Evolutionary conservation across 2,329 filamentous ascomycete genomes (phyloP).

Genomic region (Hypoxylon sp.): DNA sequence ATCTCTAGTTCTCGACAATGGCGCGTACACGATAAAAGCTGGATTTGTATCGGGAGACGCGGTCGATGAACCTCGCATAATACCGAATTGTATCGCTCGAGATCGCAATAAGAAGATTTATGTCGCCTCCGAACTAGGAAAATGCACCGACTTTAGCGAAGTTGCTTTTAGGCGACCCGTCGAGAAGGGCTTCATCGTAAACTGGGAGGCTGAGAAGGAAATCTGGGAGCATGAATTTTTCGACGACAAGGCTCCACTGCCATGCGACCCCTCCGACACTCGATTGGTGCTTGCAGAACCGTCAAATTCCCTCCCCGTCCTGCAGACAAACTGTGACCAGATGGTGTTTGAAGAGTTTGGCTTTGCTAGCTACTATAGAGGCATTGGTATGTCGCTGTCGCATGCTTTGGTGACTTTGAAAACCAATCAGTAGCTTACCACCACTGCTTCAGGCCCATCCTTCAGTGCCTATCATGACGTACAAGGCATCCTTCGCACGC

Average conservation of each 20-base stretch:
- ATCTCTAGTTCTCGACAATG: slow-evolving; percentile 94
- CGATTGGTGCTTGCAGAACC: slow-evolving; percentile 88
- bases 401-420: neutral
- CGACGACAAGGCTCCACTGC: slow-evolving; percentile 73
- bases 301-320: slow-evolving; percentile 81
- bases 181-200: slow-evolving; percentile 94
- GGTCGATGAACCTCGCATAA: slow-evolving; percentile 71
- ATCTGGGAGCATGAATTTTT: slow-evolving; percentile 95
- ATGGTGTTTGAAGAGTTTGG: slow-evolving; percentile 98
- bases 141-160: slow-evolving; percentile 90
- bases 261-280: slow-evolving; percentile 83
- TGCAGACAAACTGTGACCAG: slow-evolving; percentile 94
- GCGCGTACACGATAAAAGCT: slow-evolving; percentile 90
- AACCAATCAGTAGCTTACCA: slow-evolving; percentile 11
- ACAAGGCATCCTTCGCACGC: slow-evolving; percentile 75
- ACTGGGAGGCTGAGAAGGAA: slow-evolving; percentile 95
- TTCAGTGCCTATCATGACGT: slow-evolving; percentile 88
- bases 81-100: slow-evolving; percentile 91
- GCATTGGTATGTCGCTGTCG: slow-evolving; percentile 66
- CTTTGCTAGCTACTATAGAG: slow-evolving; percentile 87
- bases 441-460: slow-evolving; percentile 67
- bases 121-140: slow-evolving; percentile 81
- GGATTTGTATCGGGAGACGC: slow-evolving; percentile 73
- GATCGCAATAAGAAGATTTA: slow-evolving; percentile 84
- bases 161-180: slow-evolving; percentile 88